A percentile compares a stretch with the other conserved stretches of the same genome.
Evolutionary conservation across 129 eudicot species (phyloP).

Genomic region (Centaurea solstitialis): DNA sequence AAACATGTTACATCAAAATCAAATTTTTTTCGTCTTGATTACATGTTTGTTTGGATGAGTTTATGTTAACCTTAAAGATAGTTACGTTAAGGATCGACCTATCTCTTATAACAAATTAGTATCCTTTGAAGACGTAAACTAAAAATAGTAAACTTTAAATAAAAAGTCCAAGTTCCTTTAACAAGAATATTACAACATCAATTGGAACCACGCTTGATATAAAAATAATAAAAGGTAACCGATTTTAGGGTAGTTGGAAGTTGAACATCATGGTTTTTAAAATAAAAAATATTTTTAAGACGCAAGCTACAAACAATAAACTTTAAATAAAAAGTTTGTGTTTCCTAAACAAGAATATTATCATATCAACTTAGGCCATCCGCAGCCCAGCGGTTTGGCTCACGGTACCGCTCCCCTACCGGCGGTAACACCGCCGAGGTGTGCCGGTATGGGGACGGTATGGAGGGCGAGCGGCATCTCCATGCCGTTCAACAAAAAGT

Average conservation of each 20-base stretch:
- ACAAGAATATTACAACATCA: neutral
- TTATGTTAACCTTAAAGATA: neutral
- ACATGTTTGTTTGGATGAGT: neutral
- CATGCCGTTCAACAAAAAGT: too few relatives aligned
- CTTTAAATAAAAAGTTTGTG: too few relatives aligned
- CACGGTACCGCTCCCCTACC: too few relatives aligned
- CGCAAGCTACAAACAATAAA: too few relatives aligned
- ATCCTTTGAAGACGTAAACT: neutral
- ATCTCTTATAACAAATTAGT: neutral
- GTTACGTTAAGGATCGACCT: neutral
- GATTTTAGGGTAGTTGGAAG: neutral
- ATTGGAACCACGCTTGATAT: neutral
- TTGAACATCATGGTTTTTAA: neutral
- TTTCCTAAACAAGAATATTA: too few relatives aligned
- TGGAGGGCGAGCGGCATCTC: too few relatives aligned
- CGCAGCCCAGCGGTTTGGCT: too few relatives aligned
- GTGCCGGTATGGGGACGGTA: too few relatives aligned
- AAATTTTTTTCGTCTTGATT: neutral
- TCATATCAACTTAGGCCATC: too few relatives aligned
- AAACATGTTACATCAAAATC: neutral
- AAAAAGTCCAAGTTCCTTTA: neutral
- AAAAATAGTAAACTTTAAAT: neutral
- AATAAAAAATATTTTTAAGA: neutral
- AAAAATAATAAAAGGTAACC: neutral
- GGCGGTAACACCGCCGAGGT: too few relatives aligned